Base-by-base conservation (phyloP, 192 early-diverging fungal genomes). In the Phlyctochytrium planicorne region DNA sequence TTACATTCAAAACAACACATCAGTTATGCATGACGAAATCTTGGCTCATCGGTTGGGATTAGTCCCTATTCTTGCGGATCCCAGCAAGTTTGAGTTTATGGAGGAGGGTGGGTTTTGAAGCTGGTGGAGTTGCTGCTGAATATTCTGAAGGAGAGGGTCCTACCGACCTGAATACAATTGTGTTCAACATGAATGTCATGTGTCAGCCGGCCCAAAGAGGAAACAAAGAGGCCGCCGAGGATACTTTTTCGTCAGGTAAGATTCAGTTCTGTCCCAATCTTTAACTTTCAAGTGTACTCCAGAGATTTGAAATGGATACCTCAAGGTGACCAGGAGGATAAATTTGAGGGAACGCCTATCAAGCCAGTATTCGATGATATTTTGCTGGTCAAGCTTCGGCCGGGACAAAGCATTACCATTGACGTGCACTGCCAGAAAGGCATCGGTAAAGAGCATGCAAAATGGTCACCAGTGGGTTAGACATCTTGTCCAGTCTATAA, bases 361-460 rank as follows among this genome's bases (percentile, higher is more conserved):
- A 67, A 80, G 50, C 91, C 93, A 2, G 93, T 97, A n/a, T 78
- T 87, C 62, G 85, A 93, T 70, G 93, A 98, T 70, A 98, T 98
- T 72, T 80, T 98, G 12, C 77, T 98, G 50, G 90, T 92, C 30
- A 98, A 98, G 78, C 74, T 98, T 68, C 82, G 94, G 30, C 95
- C 95, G 4, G 94, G 93, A 24, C 94, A 98, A 78, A 75, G 86
- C 52, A 89, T 98, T 37, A 79, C 86, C 35, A 75, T 92, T 62
- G 93, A 94, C 70, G 66, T 93, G 60, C 95, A 97, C 73, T 92
- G 91, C 72, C 84, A 86, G 34, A 97, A 97, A 80, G 95, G 97
- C 16, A 82, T 93, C 53, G 97, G 95, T 33, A 89, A 91, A 75
- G 94, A 97, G 67, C 97, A 98, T 62, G 94, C 95, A 65, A 98